Evolutionary conservation across 2,329 filamentous ascomycete species (phyloP), one percentile per base, ranked within the genome.

Genomic region (Penicillium freii): DNA sequence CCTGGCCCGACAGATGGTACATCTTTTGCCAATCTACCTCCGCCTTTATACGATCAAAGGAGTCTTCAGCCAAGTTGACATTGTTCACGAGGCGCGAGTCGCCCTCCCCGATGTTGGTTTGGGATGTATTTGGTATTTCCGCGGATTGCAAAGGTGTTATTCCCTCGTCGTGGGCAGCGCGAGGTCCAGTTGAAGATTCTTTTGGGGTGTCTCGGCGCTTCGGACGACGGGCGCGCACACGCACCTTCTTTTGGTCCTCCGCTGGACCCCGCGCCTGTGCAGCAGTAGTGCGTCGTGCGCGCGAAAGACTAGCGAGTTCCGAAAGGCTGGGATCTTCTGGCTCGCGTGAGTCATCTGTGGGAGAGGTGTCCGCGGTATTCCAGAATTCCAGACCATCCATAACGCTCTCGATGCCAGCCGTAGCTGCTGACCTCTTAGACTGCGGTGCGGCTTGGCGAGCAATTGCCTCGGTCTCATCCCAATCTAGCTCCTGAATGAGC

Each of bases 21-120:
- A 99, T 97, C 62, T 84, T 88, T 70, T 93, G 88, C 92, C 93
- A 99, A 63, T 82, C 79, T 0, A 97, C 86, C 71, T 97, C 92
- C 15, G 83, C 77, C 51, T 85, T 85, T 17, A 96, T 78, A 39
- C 81, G 82, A 21, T 87, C 81, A 71, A 96, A 97, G 6, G 88
- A 82, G 17, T 81, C 78, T 2, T 62, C 17, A 0, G 75, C 65
- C 1, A 89, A 80, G 1, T 97, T 81, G 33, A 96, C 76, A 61
- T 92, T 78, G 60, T 87, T 80, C 38, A 92, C 80, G 40, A 97
- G 82, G 42, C 81, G 82, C 0, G 91, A 95, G 69, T 96, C 92
- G 8, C 91, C 89, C 71, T 92, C 89, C 45, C 90, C 92, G 50
- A 96, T 83, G 7, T 73, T 34, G 5, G 15, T 11, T 23, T 51